Percentiles rank a stretch among this genome's conserved stretches.
Evolutionary conservation across 1,284 basidiomycete genomes (phyloP).

Genomic region (Ganoderma leucocontextum): DNA sequence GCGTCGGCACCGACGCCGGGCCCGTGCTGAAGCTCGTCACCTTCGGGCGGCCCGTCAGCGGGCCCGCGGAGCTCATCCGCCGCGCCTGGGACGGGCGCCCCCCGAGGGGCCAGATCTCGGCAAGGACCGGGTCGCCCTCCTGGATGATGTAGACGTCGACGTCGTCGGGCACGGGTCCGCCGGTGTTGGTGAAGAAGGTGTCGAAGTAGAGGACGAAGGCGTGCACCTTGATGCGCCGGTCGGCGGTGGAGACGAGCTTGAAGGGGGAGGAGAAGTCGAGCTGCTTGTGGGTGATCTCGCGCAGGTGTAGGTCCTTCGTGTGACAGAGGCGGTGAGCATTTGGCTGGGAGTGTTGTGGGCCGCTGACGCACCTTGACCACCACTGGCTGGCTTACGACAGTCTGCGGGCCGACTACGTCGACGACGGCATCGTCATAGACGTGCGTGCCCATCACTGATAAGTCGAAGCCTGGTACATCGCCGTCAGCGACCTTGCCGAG

Average conservation of each 20-base stretch:
- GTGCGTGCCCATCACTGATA: slow-evolving; percentile 79
- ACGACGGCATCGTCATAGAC: slow-evolving; percentile 84
- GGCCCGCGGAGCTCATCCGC: slow-evolving; percentile 46
- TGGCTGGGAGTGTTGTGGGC: background rate
- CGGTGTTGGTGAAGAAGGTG: slow-evolving; percentile 83
- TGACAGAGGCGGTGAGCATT: slow-evolving; percentile 5
- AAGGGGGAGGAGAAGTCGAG: slow-evolving; percentile 86
- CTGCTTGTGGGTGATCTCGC: slow-evolving; percentile 69
- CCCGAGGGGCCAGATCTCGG: slow-evolving; percentile 80
- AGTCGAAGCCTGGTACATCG: slow-evolving; percentile 73
- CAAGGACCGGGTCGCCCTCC: slow-evolving; percentile 67
- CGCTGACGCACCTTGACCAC: slow-evolving; percentile 66
- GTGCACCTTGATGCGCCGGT: slow-evolving; percentile 71
- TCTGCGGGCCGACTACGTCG: slow-evolving; percentile 78
- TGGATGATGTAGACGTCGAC: slow-evolving; percentile 61
- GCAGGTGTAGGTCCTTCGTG: slow-evolving; percentile 74
- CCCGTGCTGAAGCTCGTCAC: slow-evolving; percentile 92
- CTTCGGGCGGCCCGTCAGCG: slow-evolving; percentile 53
- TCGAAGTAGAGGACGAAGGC: slow-evolving; percentile 95
- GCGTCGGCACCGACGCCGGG: slow-evolving; percentile 88
- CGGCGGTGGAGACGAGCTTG: slow-evolving; percentile 66
- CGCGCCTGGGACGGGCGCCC: slow-evolving; percentile 63
- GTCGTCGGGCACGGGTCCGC: slow-evolving; percentile 59
- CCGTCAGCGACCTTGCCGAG: slow-evolving; percentile 7
- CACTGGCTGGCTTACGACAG: slow-evolving; percentile 73